Base-by-base conservation (phyloP, 2,329 filamentous ascomycete genomes). In the Nothopassalora personata region DNA sequence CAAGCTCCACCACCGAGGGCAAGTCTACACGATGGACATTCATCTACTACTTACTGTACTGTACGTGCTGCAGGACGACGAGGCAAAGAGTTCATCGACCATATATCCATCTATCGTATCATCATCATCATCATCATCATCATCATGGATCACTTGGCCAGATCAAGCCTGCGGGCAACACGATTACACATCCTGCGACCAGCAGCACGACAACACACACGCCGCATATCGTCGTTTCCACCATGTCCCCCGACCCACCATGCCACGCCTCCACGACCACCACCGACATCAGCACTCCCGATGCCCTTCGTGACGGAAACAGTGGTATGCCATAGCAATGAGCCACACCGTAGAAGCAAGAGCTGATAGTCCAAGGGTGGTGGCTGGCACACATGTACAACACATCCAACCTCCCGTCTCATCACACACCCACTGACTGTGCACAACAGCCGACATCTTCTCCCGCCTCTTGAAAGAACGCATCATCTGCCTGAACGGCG, bases 401-500 rank as follows among this genome's bases (percentile, higher is more conserved):
- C 11, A 28, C 19, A 7, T 13, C n/a, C 27, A 11, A 2, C 13
- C 1, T n/a, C 33, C 33, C 36, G 28, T 30, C 18, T 23, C 15
- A 5, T 36, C 11, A 28, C 34, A 18, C 10, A 15, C 23, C 23
- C 5, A 57, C 55, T 61, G 30, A 60, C 47, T 31, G 34, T 34
- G 4, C 33, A n/a, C 13, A 8, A 49, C 47, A 73, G 72, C 69
- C 52, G 79, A 77, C 63, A 79, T 76, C 59, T 79, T 74, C 72
- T 79, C 74, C 30, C 75, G 77, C 53, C 74, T 79, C 10, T 73
- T 80, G n/a, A 76, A 78, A 68, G 93, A 97, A 80, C 90, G 93
- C 64, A 97, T 97, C 70, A 83, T 99, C 70, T 96, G 90, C 72
- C 83, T 97, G 36, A 97, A 96, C 70, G 93, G 93, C 70, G 82